Evolutionary conservation across 345 rosid genomes (phyloP), one percentile per base, ranked within the genome.

Genomic region (Eutrema heterophyllum): DNA sequence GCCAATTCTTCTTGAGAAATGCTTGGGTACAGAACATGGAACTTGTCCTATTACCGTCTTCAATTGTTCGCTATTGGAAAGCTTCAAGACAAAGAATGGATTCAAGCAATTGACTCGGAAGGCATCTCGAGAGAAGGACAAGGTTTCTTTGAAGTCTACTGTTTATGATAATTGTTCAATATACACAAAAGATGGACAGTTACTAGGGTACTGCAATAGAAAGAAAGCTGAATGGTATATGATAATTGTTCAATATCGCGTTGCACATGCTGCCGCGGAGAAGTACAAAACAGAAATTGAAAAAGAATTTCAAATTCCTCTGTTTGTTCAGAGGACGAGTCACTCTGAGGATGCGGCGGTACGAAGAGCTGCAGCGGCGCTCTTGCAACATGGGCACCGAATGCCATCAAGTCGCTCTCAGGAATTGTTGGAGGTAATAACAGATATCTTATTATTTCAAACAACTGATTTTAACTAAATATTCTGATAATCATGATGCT

Each of bases 331-430:
- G 80, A 81, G 95, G 50, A 45, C 24, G 1, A 71, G 49, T 4
- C 49, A 81, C 65, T 73, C 62, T 52, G 83, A 85, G 57, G 87
- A 87, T 75, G 78, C 78, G 57, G 98, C 99, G 18, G 81, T 92
- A 70, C 91, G 97, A 54, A 83, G 92, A 3, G 99, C 99, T 76
- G 97, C 99, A 24, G 89, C 90, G 97, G 98, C 99, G 72, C 92
- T 92, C 69, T 79, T 95, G 75, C 87, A 90, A 43, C 98, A 95
- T 75, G 98, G 99, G 40, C 81, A 81, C 57, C 80, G 81, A 71
- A 92, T 95, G 97, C 99, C 99, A 32, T 75, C 81, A 24, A 64
- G 69, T 73, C 99, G 98, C 6, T 81, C 74, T 24, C 91, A 90
- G 73, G 97, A 92, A 77, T 64, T 95, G 79, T 80, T 70, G 43